Conservation (phyloP, 345 rosid species). For the Eucalyptus cladocalyx region DNA sequence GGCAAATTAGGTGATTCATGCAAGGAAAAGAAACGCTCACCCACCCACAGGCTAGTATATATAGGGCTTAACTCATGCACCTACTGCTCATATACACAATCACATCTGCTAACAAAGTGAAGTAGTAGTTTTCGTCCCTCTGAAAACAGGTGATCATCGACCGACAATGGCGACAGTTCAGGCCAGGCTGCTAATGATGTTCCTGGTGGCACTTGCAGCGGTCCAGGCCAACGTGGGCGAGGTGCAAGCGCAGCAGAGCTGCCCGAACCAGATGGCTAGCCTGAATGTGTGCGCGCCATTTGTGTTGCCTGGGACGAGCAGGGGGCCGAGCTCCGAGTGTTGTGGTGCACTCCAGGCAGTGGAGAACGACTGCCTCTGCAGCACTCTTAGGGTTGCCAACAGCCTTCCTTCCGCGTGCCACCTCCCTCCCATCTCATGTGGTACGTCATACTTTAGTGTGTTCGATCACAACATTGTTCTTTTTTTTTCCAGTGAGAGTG, state of each 20-base stretch:
- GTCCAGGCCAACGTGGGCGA: background rate
- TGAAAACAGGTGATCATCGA: background rate
- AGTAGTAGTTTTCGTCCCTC: background rate
- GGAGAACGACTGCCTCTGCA: conserved; percentile 65
- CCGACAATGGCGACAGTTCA: background rate
- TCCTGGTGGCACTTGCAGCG: background rate
- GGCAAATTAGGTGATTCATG: background rate
- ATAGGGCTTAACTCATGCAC: background rate
- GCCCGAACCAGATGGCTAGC: conserved; percentile 39
- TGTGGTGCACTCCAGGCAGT: conserved; percentile 55
- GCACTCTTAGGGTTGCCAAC: conserved; percentile 61
- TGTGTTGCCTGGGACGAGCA: conserved; percentile 46
- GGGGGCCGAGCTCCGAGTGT: conserved; percentile 34
- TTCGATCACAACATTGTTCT: background rate
- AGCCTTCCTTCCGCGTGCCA: conserved; percentile 68
- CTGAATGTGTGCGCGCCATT: conserved; percentile 62
- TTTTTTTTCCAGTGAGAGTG: background rate
- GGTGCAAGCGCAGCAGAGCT: conserved; percentile 19
- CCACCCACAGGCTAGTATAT: background rate
- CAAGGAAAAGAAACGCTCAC: background rate
- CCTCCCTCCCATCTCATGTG: conserved; percentile 44
- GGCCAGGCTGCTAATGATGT: background rate
- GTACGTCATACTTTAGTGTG: background rate
- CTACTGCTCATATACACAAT: background rate
- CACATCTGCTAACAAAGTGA: background rate